Base-by-base conservation (phyloP, 306 rosid genomes). In the Glycine tomentella region DNA sequence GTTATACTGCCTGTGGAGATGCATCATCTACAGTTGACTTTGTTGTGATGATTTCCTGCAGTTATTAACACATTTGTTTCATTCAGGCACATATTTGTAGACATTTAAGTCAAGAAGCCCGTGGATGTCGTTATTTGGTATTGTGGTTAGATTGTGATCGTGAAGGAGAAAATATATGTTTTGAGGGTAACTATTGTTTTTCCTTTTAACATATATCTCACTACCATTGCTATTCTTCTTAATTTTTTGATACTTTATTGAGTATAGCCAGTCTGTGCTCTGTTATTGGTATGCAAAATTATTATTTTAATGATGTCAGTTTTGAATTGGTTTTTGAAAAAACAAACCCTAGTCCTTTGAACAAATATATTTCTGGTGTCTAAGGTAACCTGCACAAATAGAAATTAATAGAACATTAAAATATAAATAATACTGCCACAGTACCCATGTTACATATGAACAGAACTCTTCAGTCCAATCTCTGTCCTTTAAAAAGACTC, bases 141-240 rank as follows among this genome's bases (percentile, higher is more conserved):
- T 81, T 95, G 76, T 95, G 98, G 98, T 83, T 95, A 87, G 98
- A 95, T 84, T 92, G 98, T 84, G 98, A 95, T 50, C 97, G 98
- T 51, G 98, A 95, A 88, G 98, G 98, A 78, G 98, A 95, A 88
- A 95, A 92, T 81, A 92, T 95, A 81, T 95, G 98, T 81, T 95
- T 95, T 78, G 98, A 95, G 88, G 98, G 98, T 95, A 87, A 73
- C 48, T 77, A 44, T 62, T 42, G 16, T 51, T 59, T 55, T 73
- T 66, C 49, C 52, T 73, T 16, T 80, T 72, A 40, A 77, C 50
- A 20, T 67, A 52, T 57, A 36, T 77, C 14, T 25, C 62, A 61
- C 50, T 36, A 44, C 45, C 15, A 3, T 40, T 82, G 33, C 14
- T 72, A 81, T 57, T 49, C 69, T 76, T 80, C 53, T 64, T 76